Percentiles rank a stretch among this genome's conserved stretches.
These are phyloP conservation scores for Violaceomyces palustris DNA, from an alignment of 1,284 basidiomycete genomes.

Conservation along the genomic window DNA sequence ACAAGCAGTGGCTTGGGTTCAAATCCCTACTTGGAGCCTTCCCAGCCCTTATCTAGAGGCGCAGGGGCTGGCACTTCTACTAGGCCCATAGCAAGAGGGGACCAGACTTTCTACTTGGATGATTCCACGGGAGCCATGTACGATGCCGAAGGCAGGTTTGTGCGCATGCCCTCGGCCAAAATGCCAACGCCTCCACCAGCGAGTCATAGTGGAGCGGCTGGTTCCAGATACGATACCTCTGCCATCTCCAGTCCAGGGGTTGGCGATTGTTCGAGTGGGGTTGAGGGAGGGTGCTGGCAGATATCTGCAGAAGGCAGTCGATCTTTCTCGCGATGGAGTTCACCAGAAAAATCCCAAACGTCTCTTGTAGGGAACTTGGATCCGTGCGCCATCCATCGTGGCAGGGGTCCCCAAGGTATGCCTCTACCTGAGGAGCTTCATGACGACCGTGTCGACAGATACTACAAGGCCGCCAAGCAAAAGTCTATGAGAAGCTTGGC, in stretches of 20 bases:
- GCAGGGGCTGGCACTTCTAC: background rate
- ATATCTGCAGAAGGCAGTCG: background rate
- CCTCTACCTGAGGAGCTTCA: too few relatives aligned
- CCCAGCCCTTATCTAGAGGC: conserved; percentile 1
- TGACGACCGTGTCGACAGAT: too few relatives aligned
- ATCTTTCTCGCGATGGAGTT: background rate
- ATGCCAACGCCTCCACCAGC: too few relatives aligned
- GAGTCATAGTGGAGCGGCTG: too few relatives aligned
- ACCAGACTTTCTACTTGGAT: conserved; percentile 45
- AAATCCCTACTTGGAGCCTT: conserved; percentile 17
- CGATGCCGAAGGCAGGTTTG: conserved; percentile 36
- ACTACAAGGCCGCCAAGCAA: too few relatives aligned
- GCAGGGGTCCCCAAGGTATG: too few relatives aligned
- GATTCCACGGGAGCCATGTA: conserved; percentile 46
- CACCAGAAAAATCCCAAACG: too few relatives aligned
- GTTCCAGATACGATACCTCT: conserved; percentile 8
- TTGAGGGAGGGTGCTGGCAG: background rate
- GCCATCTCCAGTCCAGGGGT: background rate
- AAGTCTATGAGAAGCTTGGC: too few relatives aligned
- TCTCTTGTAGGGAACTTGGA: too few relatives aligned
- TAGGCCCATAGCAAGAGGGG: conserved; percentile 3
- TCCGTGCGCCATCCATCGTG: too few relatives aligned
- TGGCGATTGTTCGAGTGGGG: background rate
- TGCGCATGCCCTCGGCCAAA: conserved; percentile 40
- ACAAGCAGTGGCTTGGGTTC: too few relatives aligned